Evolutionary conservation across 2,329 filamentous ascomycete genomes (phyloP), one percentile per base, ranked within the genome.

Genomic region (Aureobasidium sp.): DNA sequence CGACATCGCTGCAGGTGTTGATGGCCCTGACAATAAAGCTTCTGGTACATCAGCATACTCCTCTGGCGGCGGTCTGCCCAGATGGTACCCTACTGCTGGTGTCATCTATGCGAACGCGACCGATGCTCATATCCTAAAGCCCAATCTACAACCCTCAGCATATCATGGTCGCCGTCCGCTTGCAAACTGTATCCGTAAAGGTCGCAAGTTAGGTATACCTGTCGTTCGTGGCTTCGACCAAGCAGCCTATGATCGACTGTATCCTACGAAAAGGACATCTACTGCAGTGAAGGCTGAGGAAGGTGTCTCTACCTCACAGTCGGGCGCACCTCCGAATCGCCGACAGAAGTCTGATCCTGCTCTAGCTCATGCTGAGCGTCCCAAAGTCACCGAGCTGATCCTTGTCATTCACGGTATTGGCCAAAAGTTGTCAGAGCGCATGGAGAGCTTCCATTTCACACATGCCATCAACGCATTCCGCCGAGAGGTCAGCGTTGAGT

Each of bases 401-500:
- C 80, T 99, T 5, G 90, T 97, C 11, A 89, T 94, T 47, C 94
- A 99, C 70, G 94, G 94, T 1, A 97, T 99, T 66, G 94, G 94
- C 0, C 94, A 99, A 73, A 97, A 99, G 72, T 82, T 97, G 54
- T 95, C 92, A 0, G 91, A 99, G 72, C 82, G 92, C 14, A 90
- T 97, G 64, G 93, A 97, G 73, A 96, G 91, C 68, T 99, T 92
- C 69, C 91, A 97, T 73, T 99, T 99, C 69, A 99, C 94, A 0
- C 93, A 97, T 72, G 90, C 91, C 5, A 93, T 97, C 71, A 97
- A 96, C 70, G 84, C 87, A 0, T 94, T 99, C 67, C 85, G 94
- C 14, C 83, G 92, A 63, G 86, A 90, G 22, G 83, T 97, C 62
- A 96, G 96, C 67, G 79, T 92, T 54, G 92, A 99, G 71, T 81